A percentile compares a stretch with the other conserved stretches of the same genome.
These are phyloP conservation scores for Auxenochlorella pyrenoidosa DNA, from an alignment of 139 green algal species.

Conservation along the genomic window DNA sequence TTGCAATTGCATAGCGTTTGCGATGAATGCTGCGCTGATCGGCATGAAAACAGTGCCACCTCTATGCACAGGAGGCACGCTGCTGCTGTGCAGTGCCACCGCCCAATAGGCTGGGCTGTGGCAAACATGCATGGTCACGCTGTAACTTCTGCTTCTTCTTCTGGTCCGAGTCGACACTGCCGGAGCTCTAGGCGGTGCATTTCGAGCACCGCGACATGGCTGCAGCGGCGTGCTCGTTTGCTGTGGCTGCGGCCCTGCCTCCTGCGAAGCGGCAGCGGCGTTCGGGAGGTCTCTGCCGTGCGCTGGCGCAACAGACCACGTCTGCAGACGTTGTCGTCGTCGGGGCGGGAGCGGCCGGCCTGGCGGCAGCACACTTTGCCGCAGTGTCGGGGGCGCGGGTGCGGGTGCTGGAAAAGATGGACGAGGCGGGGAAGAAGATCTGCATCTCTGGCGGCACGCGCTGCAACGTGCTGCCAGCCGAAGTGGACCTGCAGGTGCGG, in stretches of 20 bases:
- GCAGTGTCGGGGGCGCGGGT: slow-evolving; percentile 64
- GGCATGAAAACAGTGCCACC: too few species aligned
- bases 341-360: slow-evolving; percentile 69
- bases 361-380: slow-evolving; percentile 76
- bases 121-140: too few species aligned
- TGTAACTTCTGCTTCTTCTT: too few species aligned
- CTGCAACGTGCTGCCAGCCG: slow-evolving; percentile 86
- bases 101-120: too few species aligned
- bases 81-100: too few species aligned
- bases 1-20: too few species aligned
- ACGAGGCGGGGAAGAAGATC: slow-evolving; percentile 84
- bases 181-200: background rate
- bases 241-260: background rate
- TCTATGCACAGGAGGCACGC: too few species aligned
- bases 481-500: slow-evolving; percentile 51
- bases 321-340: slow-evolving; percentile 49
- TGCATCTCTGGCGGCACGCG: slow-evolving; percentile 78
- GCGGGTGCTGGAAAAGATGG: slow-evolving; percentile 82
- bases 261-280: background rate
- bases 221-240: background rate
- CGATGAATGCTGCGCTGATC: too few species aligned
- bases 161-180: too few species aligned
- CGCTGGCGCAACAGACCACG: background rate
- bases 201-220: background rate
- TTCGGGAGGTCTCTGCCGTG: background rate